Base-by-base conservation (phyloP, 2,329 filamentous ascomycete species). In the Neurospora sp. region DNA sequence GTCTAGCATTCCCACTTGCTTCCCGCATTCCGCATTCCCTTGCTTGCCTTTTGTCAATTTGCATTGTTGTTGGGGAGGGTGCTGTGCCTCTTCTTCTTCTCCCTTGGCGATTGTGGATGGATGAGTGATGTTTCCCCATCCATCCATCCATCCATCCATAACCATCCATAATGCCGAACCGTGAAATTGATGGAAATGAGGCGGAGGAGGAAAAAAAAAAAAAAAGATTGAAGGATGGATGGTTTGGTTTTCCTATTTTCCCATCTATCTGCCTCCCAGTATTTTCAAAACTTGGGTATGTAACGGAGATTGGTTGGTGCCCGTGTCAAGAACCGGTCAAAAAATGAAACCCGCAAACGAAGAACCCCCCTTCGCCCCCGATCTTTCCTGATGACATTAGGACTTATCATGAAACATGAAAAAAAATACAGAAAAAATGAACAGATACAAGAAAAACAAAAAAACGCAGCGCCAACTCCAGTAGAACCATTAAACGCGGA, bases 381-480 rank as follows among this genome's bases (percentile, higher is more conserved):
- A 33, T 33, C 23, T 58, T 33, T 17, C 52, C 3, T 62, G 52
- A 17, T 33, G 43, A 46, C n/a, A 46, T 46, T 46, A 46, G 4
- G 43, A 46, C 10, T 46, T 58, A 33, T 58, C 13, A 33, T 33
- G 23, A 62, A 62, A 62, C 13, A 58, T 3, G 3, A 28, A 28
- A 28, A 28, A 28, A 3, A 28, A 23, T 2, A 23, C 23, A 28
- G 19, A 46, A 66, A 36, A 28, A 62, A 71, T 71, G 73, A 70
- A 69, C 68, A 68, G 62, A 70, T 68, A 72, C 33, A 70, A 73
- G 66, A 62, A 73, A 58, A 62, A 72, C 71, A n/a, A 10, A 43
- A 33, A 33, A 33, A 33, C 9, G 42, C 11, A 39, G 70, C 76
- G 72, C 72, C 72, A 73, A 75, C 74, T 75, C 75, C 75, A 71